Evolutionary conservation across 1,284 basidiomycete genomes (phyloP).

Genomic region (Ustilago curta): DNA sequence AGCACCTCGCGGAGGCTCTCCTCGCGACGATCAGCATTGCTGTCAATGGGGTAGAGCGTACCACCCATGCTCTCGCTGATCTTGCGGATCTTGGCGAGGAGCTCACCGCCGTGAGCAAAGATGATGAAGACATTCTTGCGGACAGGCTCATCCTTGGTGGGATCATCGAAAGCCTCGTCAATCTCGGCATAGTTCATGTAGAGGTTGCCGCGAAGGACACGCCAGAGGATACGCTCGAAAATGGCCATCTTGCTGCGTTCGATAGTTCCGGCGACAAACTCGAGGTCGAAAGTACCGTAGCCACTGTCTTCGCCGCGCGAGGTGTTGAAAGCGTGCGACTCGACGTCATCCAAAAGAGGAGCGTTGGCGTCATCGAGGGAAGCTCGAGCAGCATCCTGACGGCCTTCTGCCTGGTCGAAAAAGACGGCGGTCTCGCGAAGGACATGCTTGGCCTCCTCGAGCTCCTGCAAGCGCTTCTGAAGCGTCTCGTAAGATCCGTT

Average conservation of each 20-base stretch:
- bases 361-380: conserved; percentile 88
- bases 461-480: conserved; percentile 85
- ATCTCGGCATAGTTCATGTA: conserved; percentile 99
- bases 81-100: conserved; percentile 97
- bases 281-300: conserved; percentile 78
- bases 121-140: conserved; percentile 99
- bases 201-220: conserved; percentile 94
- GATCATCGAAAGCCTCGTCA: conserved; percentile 89
- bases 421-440: conserved; percentile 95
- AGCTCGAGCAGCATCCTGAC: conserved; percentile 81
- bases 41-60: conserved; percentile 94
- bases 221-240: conserved; percentile 98
- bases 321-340: conserved; percentile 72
- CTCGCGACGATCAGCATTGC: conserved; percentile 89
- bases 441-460: conserved; percentile 90
- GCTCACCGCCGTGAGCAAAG: conserved; percentile 93
- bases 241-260: conserved; percentile 91
- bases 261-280: conserved; percentile 94
- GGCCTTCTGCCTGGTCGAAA: conserved; percentile 88
- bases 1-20: conserved; percentile 90
- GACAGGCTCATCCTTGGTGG: conserved; percentile 73
- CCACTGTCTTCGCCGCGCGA: conserved; percentile 71
- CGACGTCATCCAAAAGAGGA: conserved; percentile 86
- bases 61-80: conserved; percentile 98
- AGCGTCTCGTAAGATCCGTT: conserved; percentile 92